Evolutionary conservation across 495 filamentous ascomycete species (phyloP).

Genomic region (Wilcoxina mikolae): DNA sequence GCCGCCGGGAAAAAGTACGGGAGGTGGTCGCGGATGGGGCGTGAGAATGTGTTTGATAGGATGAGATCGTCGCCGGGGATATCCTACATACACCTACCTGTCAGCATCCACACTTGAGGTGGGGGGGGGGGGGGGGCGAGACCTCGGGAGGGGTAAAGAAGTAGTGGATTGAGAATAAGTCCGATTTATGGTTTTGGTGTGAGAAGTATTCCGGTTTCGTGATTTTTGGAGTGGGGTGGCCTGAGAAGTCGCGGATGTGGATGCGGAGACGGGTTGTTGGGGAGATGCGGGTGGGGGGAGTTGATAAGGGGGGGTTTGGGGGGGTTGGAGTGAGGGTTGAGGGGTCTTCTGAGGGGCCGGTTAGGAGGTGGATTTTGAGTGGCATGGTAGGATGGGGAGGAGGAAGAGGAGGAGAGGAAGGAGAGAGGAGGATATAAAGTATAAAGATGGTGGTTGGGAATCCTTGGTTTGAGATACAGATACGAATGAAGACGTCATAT

Average conservation of each 20-base stretch:
- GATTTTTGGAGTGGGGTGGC: not conserved
- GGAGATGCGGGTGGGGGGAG: conserved; percentile 6
- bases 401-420: conserved; percentile 20
- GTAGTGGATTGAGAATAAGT: conserved; percentile 72
- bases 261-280: not conserved
- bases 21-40: conserved; percentile 68
- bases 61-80: conserved; percentile 61
- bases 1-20: conserved; percentile 72
- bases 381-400: conserved; percentile 9
- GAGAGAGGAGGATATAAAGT: not conserved
- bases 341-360: conserved; percentile 2
- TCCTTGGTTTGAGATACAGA: not conserved
- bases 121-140: too few species aligned
- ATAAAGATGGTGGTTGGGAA: conserved; percentile 9
- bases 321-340: conserved; percentile 4
- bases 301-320: conserved; percentile 11
- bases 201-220: conserved; percentile 48
- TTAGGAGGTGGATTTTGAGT: conserved; percentile 14
- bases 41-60: conserved; percentile 87
- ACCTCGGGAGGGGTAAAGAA: conserved; percentile 51
- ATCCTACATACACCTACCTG: too few species aligned
- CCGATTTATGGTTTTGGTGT: conserved; percentile 47
- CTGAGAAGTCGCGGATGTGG: not conserved
- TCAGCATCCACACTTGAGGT: too few species aligned
- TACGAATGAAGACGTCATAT: not conserved